Evolutionary conservation across 2,329 filamentous ascomycete genomes (phyloP), one percentile per base, ranked within the genome.

Genomic region (Colletotrichum musicola): DNA sequence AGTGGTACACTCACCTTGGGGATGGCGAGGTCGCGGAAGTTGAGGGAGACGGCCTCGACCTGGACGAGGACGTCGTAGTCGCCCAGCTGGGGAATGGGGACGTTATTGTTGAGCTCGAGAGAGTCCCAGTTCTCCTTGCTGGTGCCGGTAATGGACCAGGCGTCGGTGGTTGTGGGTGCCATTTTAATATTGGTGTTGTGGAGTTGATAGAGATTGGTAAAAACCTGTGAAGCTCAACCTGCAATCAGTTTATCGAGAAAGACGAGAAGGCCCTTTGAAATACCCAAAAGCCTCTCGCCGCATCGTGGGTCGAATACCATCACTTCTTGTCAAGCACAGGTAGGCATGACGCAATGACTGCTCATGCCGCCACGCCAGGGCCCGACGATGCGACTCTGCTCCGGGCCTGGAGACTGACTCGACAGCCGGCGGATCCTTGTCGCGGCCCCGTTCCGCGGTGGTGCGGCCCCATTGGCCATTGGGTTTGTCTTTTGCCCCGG

Each of bases 51-150:
- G 14, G 82, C 84, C 58, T 82, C 79, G 27, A 88, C 83, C 78
- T 91, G 92, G 73, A 95, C 89, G 40, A 95, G 84, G 6, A 94
- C 91, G 27, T 95, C 89, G 70, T 87, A 87, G 62, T 93, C 91
- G 54, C 91, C 91, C 1, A 91, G 75, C 71, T 88, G 79, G 14
- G 90, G 89, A 3, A 93, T 75, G 1, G 84, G 74, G 0, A 80
- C 83, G 55, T 86, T 80, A 72, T 89, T 83, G 68, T 85, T 80
- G 73, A 87, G 86, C 73, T 84, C 78, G 46, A 94, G 3, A 25
- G 82, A 83, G 54, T 92, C 88, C 73, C 93, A 91, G 72, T 83
- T 84, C 47, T 83, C 84, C 40, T 81, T 79, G 50, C 56, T 38
- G 65, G 57, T 65, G 50, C 65, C 65, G 25, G 65, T 68, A 22